Conservation (phyloP, 257 asterid genomes). For the Scutellaria baicalensis region DNA sequence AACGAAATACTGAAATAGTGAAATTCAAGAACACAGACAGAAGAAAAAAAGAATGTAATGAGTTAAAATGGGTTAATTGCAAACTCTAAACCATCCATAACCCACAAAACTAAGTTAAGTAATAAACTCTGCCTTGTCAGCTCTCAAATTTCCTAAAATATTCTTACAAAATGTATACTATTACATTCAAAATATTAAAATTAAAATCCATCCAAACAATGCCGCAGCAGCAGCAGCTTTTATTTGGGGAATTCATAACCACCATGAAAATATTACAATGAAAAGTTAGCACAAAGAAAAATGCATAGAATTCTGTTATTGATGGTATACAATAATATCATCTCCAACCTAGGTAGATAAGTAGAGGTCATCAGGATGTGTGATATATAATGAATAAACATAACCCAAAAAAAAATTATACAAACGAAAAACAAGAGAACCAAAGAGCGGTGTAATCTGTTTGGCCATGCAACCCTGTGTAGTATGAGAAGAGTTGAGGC, state of each 20-base stretch:
- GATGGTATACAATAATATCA: slow-evolving; percentile 26
- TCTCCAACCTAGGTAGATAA: slow-evolving; percentile 1
- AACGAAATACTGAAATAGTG: no score
- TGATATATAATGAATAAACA: neutral
- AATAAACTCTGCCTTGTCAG: no score
- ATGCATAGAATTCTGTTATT: neutral
- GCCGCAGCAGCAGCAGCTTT: no score
- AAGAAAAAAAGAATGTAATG: no score
- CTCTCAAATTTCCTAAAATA: no score
- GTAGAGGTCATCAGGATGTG: slow-evolving; percentile 5
- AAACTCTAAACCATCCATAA: no score
- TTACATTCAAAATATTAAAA: no score
- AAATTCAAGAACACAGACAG: no score
- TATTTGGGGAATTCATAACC: neutral
- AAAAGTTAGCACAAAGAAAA: neutral
- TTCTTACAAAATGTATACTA: no score
- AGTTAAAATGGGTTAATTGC: no score
- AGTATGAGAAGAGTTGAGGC: neutral
- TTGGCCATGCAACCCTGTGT: neutral
- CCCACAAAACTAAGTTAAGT: no score
- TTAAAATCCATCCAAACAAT: no score
- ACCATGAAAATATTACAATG: neutral
- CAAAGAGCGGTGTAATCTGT: neutral
- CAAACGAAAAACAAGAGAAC: neutral
- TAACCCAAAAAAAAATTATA: neutral